Evolutionary conservation across 2,329 filamentous ascomycete genomes (phyloP).

Genomic region (Fusarium gaditjirri): DNA sequence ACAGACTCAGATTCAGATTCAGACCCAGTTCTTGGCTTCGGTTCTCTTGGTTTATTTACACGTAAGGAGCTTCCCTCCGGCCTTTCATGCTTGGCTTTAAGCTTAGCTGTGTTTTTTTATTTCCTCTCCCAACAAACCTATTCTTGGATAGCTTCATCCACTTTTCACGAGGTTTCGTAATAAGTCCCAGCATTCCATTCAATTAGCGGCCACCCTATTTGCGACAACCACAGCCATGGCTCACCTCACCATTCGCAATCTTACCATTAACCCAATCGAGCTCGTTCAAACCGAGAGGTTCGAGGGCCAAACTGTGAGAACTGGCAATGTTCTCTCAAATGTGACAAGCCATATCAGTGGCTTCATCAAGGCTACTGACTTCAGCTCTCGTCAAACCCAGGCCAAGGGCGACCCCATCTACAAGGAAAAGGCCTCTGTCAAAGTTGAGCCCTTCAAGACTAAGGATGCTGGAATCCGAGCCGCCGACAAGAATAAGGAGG

Average conservation of each 20-base stretch:
- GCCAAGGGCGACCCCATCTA: constrained; percentile 69
- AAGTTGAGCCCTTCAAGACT: constrained; percentile 74
- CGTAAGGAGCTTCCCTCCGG: not conserved
- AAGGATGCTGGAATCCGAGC: constrained; percentile 66
- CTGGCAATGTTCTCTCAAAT: constrained; percentile 57
- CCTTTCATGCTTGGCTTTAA: not conserved
- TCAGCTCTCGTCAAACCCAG: constrained; percentile 45
- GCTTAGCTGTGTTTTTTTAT: not conserved
- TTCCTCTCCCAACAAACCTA: not conserved
- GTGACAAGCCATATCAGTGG: constrained; percentile 56
- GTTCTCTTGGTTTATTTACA: not conserved
- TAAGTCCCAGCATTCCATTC: constrained; percentile 5
- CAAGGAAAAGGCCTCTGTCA: constrained; percentile 70
- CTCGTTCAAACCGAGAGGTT: constrained; percentile 81
- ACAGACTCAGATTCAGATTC: not conserved
- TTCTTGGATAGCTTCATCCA: not conserved
- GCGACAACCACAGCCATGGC: constrained; percentile 53
- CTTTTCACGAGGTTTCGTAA: not conserved
- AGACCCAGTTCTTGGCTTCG: not conserved
- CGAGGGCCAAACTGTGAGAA: constrained; percentile 59
- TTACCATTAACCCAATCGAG: constrained; percentile 78
- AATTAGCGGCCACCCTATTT: not conserved
- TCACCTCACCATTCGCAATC: constrained; percentile 80
- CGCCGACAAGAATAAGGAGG: constrained; percentile 69
- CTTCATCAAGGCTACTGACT: constrained; percentile 57